Percentiles rank a stretch among this genome's conserved stretches.
Conservation (phyloP, 768 basidiomycete genomes). For the Glaciozyma antarctica region DNA sequence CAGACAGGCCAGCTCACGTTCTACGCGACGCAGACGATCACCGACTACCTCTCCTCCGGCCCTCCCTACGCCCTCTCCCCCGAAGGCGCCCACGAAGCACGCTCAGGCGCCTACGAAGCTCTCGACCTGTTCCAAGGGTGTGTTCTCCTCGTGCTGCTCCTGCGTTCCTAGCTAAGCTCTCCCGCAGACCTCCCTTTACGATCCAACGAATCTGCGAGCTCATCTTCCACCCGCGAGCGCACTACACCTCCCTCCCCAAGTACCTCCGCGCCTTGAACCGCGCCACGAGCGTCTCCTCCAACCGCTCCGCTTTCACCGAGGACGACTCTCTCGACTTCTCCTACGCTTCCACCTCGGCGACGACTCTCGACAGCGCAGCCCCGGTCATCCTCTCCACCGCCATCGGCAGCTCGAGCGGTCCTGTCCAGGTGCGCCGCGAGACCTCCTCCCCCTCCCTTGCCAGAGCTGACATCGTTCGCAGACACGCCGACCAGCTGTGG, state of each 20-base stretch:
- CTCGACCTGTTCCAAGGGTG: conserved; percentile 28
- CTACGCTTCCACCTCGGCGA: conserved; percentile 20
- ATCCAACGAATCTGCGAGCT: conserved; percentile 83
- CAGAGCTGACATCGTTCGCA: conserved; percentile 1
- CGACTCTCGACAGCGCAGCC: conserved; percentile 15
- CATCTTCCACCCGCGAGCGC: conserved; percentile 54
- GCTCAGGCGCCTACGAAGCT: conserved; percentile 19
- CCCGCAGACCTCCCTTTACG: conserved; percentile 55
- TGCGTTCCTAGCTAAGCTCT: not conserved
- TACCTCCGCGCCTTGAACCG: conserved; percentile 80
- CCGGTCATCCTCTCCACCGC: conserved; percentile 1
- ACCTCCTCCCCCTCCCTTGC: too few relatives aligned
- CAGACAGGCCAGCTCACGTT: not conserved
- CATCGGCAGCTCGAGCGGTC: too few relatives aligned
- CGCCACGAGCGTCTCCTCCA: conserved; percentile 71
- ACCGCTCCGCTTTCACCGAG: conserved; percentile 36
- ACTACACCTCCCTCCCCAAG: conserved; percentile 72
- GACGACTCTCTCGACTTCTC: conserved; percentile 14
- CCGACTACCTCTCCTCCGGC: conserved; percentile 39
- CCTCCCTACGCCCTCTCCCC: conserved; percentile 56
- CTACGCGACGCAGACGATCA: conserved; percentile 15
- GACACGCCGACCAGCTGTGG: conserved; percentile 3
- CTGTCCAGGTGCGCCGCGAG: too few relatives aligned
- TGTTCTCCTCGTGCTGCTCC: not conserved
- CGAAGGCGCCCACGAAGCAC: conserved; percentile 17